Evolutionary conservation across 305 asterid genomes (phyloP).

Genomic region (Fraxinus angustifolia): DNA sequence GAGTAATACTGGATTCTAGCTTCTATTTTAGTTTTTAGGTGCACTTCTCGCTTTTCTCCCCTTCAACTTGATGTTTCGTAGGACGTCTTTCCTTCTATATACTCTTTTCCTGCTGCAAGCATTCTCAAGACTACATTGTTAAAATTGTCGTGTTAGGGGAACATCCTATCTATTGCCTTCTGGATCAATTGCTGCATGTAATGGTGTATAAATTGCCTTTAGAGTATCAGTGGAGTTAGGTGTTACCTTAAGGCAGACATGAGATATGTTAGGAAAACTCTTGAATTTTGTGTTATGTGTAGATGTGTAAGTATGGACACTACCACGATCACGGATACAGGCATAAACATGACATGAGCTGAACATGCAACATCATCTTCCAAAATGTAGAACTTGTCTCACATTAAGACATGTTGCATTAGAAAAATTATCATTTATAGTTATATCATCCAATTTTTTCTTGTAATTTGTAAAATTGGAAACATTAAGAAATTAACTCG

Average conservation of each 20-base stretch:
- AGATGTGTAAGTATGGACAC: not conserved
- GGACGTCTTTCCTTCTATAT: not conserved
- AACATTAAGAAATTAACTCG: not conserved
- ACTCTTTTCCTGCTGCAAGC: not conserved
- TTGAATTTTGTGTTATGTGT: not conserved
- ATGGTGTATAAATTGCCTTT: not conserved
- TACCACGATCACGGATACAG: not conserved
- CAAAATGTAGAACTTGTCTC: not conserved
- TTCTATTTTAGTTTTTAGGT: not conserved
- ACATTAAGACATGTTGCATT: not conserved
- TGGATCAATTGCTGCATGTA: conserved; percentile 8
- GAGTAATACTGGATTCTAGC: conserved; percentile 29
- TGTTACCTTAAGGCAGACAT: conserved; percentile 2
- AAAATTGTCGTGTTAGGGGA: not conserved
- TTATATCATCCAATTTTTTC: not conserved
- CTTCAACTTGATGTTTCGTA: not conserved
- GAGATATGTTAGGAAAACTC: conserved; percentile 4
- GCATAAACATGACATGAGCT: not conserved
- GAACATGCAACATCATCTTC: not conserved
- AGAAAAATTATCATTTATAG: not conserved
- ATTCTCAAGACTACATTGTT: not conserved
- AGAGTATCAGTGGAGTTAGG: conserved; percentile 3
- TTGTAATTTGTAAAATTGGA: not conserved
- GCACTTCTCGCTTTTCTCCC: not conserved
- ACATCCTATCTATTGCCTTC: not conserved